Percentiles rank a stretch among this genome's conserved stretches.
These are phyloP conservation scores for Pythium apleroticum DNA, from an alignment of 352 stramenopile genomes.

Conservation along the genomic window DNA sequence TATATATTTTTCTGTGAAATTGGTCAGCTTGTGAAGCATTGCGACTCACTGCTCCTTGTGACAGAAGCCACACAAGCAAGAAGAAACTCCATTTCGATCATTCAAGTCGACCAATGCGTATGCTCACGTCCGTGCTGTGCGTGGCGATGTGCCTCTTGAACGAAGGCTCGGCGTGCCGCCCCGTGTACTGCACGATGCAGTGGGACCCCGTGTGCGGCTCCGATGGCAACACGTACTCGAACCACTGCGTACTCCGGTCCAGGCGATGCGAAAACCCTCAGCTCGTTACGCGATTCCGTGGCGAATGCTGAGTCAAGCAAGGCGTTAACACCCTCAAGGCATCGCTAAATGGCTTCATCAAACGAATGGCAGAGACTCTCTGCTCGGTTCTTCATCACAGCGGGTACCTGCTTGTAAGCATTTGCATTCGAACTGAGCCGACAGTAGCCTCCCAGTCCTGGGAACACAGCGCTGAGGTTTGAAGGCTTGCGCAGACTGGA, in stretches of 20 bases:
- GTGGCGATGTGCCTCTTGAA: background rate
- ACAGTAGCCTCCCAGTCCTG: background rate
- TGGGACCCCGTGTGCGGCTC: slow-evolving; percentile 37
- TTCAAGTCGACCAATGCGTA: background rate
- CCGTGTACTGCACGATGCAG: slow-evolving; percentile 25
- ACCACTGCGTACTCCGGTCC: slow-evolving; percentile 24
- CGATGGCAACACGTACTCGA: slow-evolving; percentile 37
- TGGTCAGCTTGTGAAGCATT: background rate
- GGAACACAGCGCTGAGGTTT: background rate
- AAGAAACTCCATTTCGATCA: no score
- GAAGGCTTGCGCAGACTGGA: background rate
- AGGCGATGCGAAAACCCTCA: slow-evolving; percentile 14
- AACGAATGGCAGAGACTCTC: no score
- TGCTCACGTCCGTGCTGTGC: background rate
- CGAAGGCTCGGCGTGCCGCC: background rate
- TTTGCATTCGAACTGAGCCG: background rate
- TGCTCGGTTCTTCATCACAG: no score
- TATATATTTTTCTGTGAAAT: slow-evolving; percentile 3
- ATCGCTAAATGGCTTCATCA: no score
- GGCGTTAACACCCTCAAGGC: no score
- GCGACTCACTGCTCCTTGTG: background rate
- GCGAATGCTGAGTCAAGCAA: slow-evolving; percentile 1
- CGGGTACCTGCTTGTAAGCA: background rate
- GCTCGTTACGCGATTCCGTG: background rate
- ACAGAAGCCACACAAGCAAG: background rate